phyloP scores from a whole-genome alignment of 2,329 filamentous ascomycete genomes.

The Aspergillus neoniger region DNA sequence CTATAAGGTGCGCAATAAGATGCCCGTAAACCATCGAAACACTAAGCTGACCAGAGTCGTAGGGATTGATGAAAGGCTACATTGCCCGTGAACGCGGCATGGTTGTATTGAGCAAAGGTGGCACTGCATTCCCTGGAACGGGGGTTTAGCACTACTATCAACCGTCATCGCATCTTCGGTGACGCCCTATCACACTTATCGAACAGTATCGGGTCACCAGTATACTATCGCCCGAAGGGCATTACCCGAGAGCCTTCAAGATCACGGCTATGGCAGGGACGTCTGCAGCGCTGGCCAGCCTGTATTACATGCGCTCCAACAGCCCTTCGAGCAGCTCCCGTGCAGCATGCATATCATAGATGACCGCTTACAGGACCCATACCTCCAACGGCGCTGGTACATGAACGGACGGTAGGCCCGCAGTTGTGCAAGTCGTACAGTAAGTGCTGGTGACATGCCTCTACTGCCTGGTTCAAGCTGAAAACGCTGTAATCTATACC shows the following conservation, averaged over 20 bases:
- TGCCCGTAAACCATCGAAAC: not conserved
- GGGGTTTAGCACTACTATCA: slow-evolving; percentile 59
- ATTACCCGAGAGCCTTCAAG: too few species aligned
- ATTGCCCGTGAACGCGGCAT: slow-evolving; percentile 88
- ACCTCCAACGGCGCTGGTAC: not conserved
- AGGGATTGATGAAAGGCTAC: slow-evolving; percentile 97
- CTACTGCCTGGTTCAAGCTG: not conserved
- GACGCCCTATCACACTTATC: not conserved
- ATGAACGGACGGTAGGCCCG: not conserved
- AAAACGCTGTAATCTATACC: not conserved
- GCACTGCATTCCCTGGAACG: slow-evolving; percentile 85
- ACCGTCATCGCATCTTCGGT: not conserved
- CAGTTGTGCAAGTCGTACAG: not conserved
- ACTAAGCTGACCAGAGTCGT: slow-evolving; percentile 19
- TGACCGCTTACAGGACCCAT: not conserved
- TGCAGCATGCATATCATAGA: not conserved
- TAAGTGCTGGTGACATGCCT: not conserved
- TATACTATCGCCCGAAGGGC: not conserved
- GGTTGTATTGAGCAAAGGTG: slow-evolving; percentile 88
- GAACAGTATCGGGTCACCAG: not conserved
- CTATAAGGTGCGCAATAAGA: slow-evolving; percentile 74
- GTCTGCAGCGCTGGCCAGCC: not conserved
- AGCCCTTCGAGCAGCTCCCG: not conserved
- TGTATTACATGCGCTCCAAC: not conserved
- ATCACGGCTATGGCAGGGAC: not conserved